Evolutionary conservation across 2,329 filamentous ascomycete genomes (phyloP), one percentile per base, ranked within the genome.

Genomic region (Lachnellula willkommii): DNA sequence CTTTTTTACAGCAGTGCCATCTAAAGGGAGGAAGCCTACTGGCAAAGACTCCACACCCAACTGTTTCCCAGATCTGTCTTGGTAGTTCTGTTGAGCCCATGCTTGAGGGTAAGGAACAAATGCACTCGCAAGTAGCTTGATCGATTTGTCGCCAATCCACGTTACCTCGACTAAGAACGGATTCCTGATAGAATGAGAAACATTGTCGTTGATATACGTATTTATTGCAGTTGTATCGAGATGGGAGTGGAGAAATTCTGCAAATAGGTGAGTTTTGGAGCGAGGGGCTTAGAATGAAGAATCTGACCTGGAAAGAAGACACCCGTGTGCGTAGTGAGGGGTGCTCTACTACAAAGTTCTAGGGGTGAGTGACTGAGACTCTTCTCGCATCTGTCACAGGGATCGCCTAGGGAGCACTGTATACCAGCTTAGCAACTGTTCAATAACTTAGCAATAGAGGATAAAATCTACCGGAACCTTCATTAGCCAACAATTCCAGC

Each of bases 401-500:
- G 50, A 2, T 43, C 12, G 11, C 62, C 60, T 39, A 59, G 54
- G 2, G 62, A 63, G 46, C 62, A 64, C 62, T 64, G 28, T 11
- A 42, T 12, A n/a, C 7, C 12, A n/a, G 17, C 9, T 47, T 28
- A 40, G 42, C n/a, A 28, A 17, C 24, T 50, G 9, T 32, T 12
- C 2, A 15, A n/a, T 11, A 42, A 15, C 26, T 32, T 2, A 36
- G 12, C 22, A 36, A 22, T 35, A 15, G 22, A 14, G 45, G n/a
- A 46, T 11, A 17, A 22, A n/a, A 51, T 60, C 56, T 12, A 61
- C 62, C 2, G 62, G 60, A 11, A 62, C 55, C 46, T 61, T 64
- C 62, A 63, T 56, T 1, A 51, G 59, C 60, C 62, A 64, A 42
- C 62, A 64, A 48, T 63, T 63, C 62, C 62, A 64, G 46, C 60